These are phyloP conservation scores for Fallopia convolvulus DNA, from an alignment of 148 eudicot species.

Conservation along the genomic window DNA sequence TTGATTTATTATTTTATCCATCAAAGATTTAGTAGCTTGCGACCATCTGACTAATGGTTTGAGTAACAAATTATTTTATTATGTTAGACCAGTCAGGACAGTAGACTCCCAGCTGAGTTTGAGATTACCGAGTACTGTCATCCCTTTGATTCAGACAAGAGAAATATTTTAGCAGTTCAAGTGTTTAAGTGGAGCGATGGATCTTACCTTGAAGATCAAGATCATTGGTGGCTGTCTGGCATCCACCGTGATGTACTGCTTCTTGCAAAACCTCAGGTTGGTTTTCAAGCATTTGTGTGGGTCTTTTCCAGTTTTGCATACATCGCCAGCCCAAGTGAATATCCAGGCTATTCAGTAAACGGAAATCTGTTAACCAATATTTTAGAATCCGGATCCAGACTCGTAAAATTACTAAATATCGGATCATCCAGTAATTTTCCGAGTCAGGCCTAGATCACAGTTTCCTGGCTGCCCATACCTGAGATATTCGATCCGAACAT, in stretches of 20 bases:
- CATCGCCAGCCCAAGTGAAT: not conserved
- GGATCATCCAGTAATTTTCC: not conserved
- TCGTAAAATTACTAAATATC: not conserved
- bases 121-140: constrained; percentile 78
- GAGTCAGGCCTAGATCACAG: not conserved
- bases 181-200: constrained; percentile 97
- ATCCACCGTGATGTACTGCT: constrained; percentile 96
- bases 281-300: constrained; percentile 6
- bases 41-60: not conserved
- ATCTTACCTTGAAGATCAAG: constrained; percentile 98
- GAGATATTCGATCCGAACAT: not conserved
- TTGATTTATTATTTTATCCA: not conserved
- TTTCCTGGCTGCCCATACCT: not conserved
- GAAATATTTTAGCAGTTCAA: constrained; percentile 78
- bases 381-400: not conserved
- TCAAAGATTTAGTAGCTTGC: not conserved
- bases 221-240: constrained; percentile 99
- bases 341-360: not conserved
- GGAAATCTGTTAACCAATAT: not conserved
- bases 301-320: not conserved
- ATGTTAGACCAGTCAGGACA: constrained; percentile 73
- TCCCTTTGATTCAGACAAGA: constrained; percentile 62
- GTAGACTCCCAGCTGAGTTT: constrained; percentile 97
- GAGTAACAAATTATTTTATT: not conserved
- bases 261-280: constrained; percentile 89